A percentile compares a stretch with the other conserved stretches of the same genome.
Conservation (phyloP, 352 stramenopile genomes). For the Globisporangium sylvaticum region DNA sequence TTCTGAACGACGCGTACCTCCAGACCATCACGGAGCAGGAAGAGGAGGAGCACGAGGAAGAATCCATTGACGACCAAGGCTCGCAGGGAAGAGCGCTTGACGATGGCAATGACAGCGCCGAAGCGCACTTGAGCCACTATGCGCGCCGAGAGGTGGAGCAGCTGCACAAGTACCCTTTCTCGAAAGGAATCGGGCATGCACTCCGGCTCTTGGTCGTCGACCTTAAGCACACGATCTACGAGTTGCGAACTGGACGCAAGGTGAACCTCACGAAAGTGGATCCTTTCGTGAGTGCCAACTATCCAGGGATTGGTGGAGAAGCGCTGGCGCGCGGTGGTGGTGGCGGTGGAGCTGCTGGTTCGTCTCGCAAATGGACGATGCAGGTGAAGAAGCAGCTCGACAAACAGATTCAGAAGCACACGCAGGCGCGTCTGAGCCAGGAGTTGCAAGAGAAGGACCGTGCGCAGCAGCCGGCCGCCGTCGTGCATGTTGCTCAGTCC, state of each 20-base stretch:
- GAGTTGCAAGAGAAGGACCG: conserved; percentile 24
- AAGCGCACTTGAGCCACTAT: conserved; percentile 17
- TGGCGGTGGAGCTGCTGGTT: conserved; percentile 4
- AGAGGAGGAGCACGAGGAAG: conserved; percentile 42
- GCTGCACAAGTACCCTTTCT: conserved; percentile 60
- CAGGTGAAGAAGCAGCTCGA: conserved; percentile 43
- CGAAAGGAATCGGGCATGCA: conserved; percentile 32
- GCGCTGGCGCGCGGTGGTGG: neutral
- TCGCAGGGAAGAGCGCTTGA: neutral
- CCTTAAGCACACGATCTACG: conserved; percentile 39
- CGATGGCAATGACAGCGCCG: conserved; percentile 20
- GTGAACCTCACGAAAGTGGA: conserved; percentile 45
- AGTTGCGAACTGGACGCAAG: conserved; percentile 40
- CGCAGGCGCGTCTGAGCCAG: conserved; percentile 13
- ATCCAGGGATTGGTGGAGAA: neutral
- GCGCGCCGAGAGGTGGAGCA: conserved; percentile 37
- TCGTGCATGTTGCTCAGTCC: conserved; percentile 91
- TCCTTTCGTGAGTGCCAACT: conserved; percentile 27
- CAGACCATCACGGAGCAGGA: conserved; percentile 66
- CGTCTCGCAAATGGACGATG: conserved; percentile 45
- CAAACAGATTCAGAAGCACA: conserved; percentile 40
- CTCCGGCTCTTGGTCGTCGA: conserved; percentile 32
- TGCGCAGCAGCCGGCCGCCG: conserved; percentile 65
- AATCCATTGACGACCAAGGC: conserved; percentile 16
- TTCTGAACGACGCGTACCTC: conserved; percentile 73